Base-by-base conservation (phyloP, 345 rosid genomes). In the Euphorbia tirucalli region DNA sequence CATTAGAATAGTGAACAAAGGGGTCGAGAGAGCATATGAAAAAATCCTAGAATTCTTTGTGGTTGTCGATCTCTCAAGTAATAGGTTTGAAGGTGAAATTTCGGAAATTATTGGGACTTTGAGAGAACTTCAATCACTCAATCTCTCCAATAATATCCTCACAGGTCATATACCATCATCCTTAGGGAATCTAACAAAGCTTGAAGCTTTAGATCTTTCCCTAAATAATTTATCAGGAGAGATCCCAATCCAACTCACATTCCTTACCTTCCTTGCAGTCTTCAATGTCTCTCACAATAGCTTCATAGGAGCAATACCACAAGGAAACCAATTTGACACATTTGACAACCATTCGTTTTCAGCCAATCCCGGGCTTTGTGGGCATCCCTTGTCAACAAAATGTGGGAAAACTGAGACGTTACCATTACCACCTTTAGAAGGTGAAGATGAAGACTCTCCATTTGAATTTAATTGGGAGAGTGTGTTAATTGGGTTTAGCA, bases 181-280 rank as follows among this genome's bases (percentile, higher is more conserved):
- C 19, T 27, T 75, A 0, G 73, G 78, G 7, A 37, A 61, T 22
- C 9, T 75, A 43, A 61, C 11, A 3, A 56, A 39, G 37, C 35
- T 75, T 2, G 73, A 75, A 52, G 64, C 78, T 15, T 24, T 75
- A 5, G 78, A 75, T 19, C 69, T 75, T 19, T 75, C 78, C 2
- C 0, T 0, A 1, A 74, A 74, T 46, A 3, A 35, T 0, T 19
- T 74, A 16, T 14, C 27, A 5, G 68, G 78, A 61, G 22, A 24
- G 21, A 68, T 75, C 15, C 78, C 78, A 5, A n/a, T 0, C 11
- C 69, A 69, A 52, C 69, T 75, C 2, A 31, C 64, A 11, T 14
- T 3, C 1, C 52, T 61, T 3, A 35, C 55, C 1, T 68, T 68
- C 64, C 78, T 75, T 27, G 28, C 69, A 28, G 11, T 61, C 14